Evolutionary conservation across 805 yeast species (phyloP).

Genomic region (Candida yuanshanica): DNA sequence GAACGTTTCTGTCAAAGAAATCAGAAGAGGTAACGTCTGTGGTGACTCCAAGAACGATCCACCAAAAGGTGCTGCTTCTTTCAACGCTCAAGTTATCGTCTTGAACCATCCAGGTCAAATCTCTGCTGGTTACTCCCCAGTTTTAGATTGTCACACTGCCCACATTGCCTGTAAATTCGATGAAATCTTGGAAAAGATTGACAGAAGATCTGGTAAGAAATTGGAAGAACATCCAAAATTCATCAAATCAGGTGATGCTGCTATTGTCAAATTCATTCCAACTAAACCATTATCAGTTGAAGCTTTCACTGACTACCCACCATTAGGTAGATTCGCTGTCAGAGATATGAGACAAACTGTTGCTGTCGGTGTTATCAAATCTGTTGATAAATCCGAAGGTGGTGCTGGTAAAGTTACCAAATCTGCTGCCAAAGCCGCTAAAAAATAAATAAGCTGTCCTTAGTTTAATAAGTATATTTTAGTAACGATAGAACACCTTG

Average conservation of each 20-base stretch:
- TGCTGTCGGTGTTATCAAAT: slow-evolving; percentile 99
- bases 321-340: slow-evolving; percentile 98
- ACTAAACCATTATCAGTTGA: slow-evolving; percentile 95
- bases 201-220: slow-evolving; percentile 93
- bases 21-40: slow-evolving; percentile 90
- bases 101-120: slow-evolving; percentile 94
- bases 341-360: slow-evolving; percentile 99
- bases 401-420: slow-evolving; percentile 92
- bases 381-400: slow-evolving; percentile 79
- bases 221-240: slow-evolving; percentile 87
- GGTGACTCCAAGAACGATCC: slow-evolving; percentile 95
- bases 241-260: slow-evolving; percentile 96
- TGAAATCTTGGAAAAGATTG: slow-evolving; percentile 77
- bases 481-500: background rate
- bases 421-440: slow-evolving; percentile 57
- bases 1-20: slow-evolving; percentile 90
- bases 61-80: slow-evolving; percentile 74
- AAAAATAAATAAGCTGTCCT: slow-evolving; percentile 17
- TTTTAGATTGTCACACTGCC: slow-evolving; percentile 87
- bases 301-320: slow-evolving; percentile 94
- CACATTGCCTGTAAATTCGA: slow-evolving; percentile 90
- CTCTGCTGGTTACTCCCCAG: slow-evolving; percentile 89
- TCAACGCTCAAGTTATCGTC: slow-evolving; percentile 86
- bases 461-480: background rate
- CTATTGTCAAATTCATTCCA: slow-evolving; percentile 85